Conservation (phyloP, 2,329 filamentous ascomycete species). For the Chrysosphaeria jannelii region DNA sequence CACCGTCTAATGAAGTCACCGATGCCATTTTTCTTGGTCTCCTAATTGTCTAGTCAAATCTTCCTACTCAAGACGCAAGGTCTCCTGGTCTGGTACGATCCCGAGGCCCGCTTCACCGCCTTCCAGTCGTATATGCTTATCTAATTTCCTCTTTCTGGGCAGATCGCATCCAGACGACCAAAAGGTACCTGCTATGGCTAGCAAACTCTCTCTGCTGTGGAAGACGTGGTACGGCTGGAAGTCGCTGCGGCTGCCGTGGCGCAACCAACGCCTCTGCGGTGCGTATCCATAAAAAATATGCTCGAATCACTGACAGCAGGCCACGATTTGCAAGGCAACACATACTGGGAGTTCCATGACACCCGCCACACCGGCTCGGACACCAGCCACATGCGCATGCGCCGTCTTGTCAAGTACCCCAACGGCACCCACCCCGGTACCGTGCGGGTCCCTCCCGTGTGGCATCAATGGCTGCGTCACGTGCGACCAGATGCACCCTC, state of each 20-base stretch:
- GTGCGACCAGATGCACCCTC: conserved; percentile 22
- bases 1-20: conserved; percentile 75
- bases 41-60: too few relatives aligned
- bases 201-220: conserved; percentile 7
- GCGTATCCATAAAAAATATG: too few relatives aligned
- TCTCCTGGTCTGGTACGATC: too few relatives aligned
- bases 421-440: conserved; percentile 20
- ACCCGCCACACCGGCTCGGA: conserved; percentile 10
- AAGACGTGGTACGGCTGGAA: conserved; percentile 31
- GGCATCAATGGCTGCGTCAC: conserved; percentile 40
- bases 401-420: conserved; percentile 30
- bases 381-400: conserved; percentile 13
- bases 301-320: conserved; percentile 12
- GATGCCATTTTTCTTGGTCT: too few relatives aligned
- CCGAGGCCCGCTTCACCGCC: too few relatives aligned
- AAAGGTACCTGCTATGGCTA: too few relatives aligned
- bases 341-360: conserved; percentile 37
- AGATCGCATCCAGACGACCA: too few relatives aligned
- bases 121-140: too few relatives aligned
- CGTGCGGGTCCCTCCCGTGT: conserved; percentile 26
- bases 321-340: conserved; percentile 32
- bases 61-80: too few relatives aligned
- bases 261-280: conserved; percentile 31
- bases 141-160: too few relatives aligned
- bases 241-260: conserved; percentile 28